Conservation (phyloP, 2,329 filamentous ascomycete genomes). For the Juglanconis oblonga region DNA sequence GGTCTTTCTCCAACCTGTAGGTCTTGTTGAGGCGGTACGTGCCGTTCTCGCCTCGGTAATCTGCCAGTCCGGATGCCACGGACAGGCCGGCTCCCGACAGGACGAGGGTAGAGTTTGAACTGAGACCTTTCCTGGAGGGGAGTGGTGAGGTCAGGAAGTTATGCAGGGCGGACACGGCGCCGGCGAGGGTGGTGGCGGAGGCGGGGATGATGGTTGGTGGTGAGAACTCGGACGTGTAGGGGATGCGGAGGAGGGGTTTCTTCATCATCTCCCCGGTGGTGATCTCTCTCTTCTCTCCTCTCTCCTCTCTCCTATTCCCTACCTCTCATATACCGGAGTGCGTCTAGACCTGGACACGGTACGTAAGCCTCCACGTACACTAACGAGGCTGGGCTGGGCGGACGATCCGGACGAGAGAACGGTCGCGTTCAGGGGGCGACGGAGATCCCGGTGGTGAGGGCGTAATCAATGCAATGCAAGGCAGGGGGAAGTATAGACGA, state of each 20-base stretch:
- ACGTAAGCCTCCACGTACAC: slow-evolving; percentile 20
- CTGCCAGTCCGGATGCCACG: slow-evolving; percentile 86
- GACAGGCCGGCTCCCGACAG: slow-evolving; percentile 86
- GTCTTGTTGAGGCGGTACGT: slow-evolving; percentile 90
- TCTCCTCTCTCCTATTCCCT: not conserved
- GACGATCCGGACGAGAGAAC: not conserved
- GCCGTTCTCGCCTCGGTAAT: slow-evolving; percentile 86
- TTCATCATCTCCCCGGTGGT: slow-evolving; percentile 45
- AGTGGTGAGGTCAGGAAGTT: slow-evolving; percentile 64
- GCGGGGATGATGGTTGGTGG: slow-evolving; percentile 71
- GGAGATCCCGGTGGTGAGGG: not conserved
- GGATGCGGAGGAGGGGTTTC: slow-evolving; percentile 79
- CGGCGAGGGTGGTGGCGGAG: slow-evolving; percentile 65
- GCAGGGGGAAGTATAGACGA: not conserved
- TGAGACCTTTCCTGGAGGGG: slow-evolving; percentile 47
- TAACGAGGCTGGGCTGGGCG: not conserved
- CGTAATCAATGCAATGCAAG: not conserved
- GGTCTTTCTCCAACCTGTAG: slow-evolving; percentile 42
- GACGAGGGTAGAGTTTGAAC: slow-evolving; percentile 44
- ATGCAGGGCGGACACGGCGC: slow-evolving; percentile 73
- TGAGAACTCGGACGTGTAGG: slow-evolving; percentile 81
- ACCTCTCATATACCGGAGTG: not conserved
- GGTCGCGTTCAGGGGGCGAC: not conserved
- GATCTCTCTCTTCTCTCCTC: not conserved
- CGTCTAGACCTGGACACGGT: slow-evolving; percentile 11